Evolutionary conservation across 495 filamentous ascomycete species (phyloP).

Genomic region (Daldinia grandis): DNA sequence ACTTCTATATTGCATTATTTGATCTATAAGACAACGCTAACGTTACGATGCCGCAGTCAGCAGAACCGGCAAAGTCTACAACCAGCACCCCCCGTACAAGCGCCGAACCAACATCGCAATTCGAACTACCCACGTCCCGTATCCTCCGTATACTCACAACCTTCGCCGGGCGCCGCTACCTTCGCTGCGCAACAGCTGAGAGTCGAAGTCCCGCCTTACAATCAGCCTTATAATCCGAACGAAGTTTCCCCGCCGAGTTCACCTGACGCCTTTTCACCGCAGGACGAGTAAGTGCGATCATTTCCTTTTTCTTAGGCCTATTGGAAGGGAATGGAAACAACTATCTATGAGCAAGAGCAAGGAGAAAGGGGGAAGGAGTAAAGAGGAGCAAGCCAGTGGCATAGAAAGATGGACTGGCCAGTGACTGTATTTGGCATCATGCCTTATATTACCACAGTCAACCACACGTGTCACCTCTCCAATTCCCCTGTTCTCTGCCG

Average conservation of each 20-base stretch:
- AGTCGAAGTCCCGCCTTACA: conserved; percentile 47
- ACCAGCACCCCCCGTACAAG: conserved; percentile 43
- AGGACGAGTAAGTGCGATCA: conserved; percentile 45
- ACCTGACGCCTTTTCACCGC: conserved; percentile 49
- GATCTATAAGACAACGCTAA: conserved; percentile 38
- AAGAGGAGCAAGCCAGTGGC: background rate
- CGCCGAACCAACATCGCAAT: conserved; percentile 46
- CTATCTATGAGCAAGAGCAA: conserved; percentile 1
- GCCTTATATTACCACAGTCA: conserved; percentile 3
- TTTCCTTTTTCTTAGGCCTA: conserved; percentile 14
- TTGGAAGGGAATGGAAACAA: conserved; percentile 4
- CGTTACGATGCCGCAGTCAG: conserved; percentile 33
- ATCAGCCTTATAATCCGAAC: conserved; percentile 35
- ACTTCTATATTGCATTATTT: conserved; percentile 12
- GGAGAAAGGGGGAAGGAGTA: background rate
- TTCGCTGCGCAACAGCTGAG: conserved; percentile 43
- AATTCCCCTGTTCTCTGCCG: conserved; percentile 9
- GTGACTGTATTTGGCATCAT: conserved; percentile 15
- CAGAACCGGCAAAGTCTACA: conserved; percentile 23
- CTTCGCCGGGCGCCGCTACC: conserved; percentile 36
- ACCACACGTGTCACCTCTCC: background rate
- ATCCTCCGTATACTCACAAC: conserved; percentile 54
- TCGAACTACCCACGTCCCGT: conserved; percentile 47
- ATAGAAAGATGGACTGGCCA: background rate
- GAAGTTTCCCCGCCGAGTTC: conserved; percentile 61